These are phyloP conservation scores for Picochlorum sp. DNA, from an alignment of 139 green algal genomes.

Conservation along the genomic window DNA sequence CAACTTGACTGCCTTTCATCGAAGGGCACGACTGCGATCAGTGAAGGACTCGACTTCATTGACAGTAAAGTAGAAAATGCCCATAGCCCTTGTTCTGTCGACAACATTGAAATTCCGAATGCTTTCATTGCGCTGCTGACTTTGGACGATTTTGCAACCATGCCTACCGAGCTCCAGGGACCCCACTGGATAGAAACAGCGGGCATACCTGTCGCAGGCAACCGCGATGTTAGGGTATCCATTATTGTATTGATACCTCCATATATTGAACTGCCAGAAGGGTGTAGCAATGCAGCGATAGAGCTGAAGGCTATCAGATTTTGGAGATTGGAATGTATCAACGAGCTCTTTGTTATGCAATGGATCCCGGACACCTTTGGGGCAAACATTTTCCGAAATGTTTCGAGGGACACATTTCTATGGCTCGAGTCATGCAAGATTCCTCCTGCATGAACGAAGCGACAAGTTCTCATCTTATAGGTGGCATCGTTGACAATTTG, in stretches of 20 bases:
- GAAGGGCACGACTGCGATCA: not conserved
- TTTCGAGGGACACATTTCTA: conserved; percentile 24
- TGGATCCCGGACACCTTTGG: conserved; percentile 37
- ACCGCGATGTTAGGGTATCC: conserved; percentile 11
- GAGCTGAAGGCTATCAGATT: conserved; percentile 40
- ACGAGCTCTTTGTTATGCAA: not conserved
- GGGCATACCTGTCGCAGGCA: conserved; percentile 14
- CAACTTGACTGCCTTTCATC: no score
- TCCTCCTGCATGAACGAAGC: conserved; percentile 53
- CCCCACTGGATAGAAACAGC: conserved; percentile 44
- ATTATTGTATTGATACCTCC: conserved; percentile 32
- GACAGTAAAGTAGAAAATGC: conserved; percentile 12
- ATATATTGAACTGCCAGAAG: conserved; percentile 33
- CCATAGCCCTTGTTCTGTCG: conserved; percentile 38
- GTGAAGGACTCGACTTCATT: not conserved
- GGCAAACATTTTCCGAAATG: conserved; percentile 29
- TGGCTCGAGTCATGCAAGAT: conserved; percentile 47
- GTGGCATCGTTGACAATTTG: not conserved
- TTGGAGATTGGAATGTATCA: not conserved
- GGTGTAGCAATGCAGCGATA: conserved; percentile 34
- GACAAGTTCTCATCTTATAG: no score
- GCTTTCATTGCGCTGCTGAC: conserved; percentile 39
- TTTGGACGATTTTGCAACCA: conserved; percentile 27
- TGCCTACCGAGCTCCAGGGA: conserved; percentile 37
- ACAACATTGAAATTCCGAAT: conserved; percentile 54